Conservation (phyloP, 2,329 filamentous ascomycete genomes). For the Talaromyces marneffei region DNA sequence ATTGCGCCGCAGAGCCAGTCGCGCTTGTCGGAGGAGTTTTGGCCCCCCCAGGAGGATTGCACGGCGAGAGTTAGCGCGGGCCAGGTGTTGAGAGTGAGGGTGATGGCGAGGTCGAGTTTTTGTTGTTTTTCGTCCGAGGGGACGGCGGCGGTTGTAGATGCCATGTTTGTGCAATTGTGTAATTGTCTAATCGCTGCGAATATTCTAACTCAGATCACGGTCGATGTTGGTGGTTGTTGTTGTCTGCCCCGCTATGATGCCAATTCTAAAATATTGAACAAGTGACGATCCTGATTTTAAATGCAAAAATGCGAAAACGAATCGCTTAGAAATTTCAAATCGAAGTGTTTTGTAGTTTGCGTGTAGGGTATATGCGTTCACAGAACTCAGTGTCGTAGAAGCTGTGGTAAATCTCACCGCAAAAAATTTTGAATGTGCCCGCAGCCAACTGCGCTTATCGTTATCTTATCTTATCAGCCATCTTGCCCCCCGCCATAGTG, state of each 20-base stretch:
- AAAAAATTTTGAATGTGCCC: constrained; percentile 8
- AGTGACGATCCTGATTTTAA: not conserved
- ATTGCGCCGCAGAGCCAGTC: constrained; percentile 93
- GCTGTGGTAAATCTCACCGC: not conserved
- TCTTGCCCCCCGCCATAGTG: not conserved
- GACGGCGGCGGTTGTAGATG: not conserved
- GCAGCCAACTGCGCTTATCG: constrained; percentile 11
- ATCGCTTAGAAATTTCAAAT: not conserved
- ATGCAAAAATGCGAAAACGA: not conserved
- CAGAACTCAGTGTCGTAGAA: not conserved
- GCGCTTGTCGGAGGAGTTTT: constrained; percentile 76
- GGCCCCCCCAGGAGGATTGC: constrained; percentile 80
- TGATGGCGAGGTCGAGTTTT: constrained; percentile 80
- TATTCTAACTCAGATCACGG: not conserved
- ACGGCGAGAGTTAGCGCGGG: constrained; percentile 81
- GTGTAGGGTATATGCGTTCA: not conserved
- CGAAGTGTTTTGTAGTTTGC: not conserved
- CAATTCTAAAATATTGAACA: not conserved
- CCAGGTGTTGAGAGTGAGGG: constrained; percentile 81
- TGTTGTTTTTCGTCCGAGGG: constrained; percentile 2
- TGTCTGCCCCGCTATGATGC: not conserved
- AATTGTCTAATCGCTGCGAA: not conserved
- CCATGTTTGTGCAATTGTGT: constrained; percentile 1
- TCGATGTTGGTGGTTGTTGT: not conserved
- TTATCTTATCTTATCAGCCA: constrained; percentile 12